Base-by-base conservation (phyloP, 495 filamentous ascomycete species). In the Cercophora sp. region DNA sequence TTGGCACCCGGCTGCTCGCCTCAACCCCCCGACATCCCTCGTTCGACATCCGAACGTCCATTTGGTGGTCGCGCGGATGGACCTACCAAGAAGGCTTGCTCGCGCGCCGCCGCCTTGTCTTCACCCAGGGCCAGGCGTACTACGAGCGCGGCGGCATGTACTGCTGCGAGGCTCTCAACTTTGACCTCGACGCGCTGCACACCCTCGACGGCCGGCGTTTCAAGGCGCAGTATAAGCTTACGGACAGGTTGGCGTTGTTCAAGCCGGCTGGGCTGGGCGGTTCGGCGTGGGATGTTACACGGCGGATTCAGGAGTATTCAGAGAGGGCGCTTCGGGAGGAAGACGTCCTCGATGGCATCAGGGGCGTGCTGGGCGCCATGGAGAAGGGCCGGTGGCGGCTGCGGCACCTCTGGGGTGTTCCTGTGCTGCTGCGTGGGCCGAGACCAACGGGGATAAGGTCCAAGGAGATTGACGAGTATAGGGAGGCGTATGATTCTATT, bases 31-130 rank as follows among this genome's bases (percentile, higher is more conserved):
- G 13, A 26, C 22, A 46, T 16, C 23, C 42, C 25, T n/a, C 22
- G 5, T 8, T 27, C 42, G 42, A 46, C 25, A 46, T 46, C 42
- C 42, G 8, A 26, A 8, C 4, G 25, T 46, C 42, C 13, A 16
- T 29, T 16, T 40, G 32, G 32, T 50, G 20, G 31, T 39, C 47
- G 47, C 47, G 47, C 31, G 47, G 47, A 0, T 53, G 51, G 51
- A 53, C 51, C 13, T 53, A 44, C 41, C 51, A 53, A 18, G 51
- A 53, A 46, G 29, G 26, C 41, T 15, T 53, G 25, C 39, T 53
- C 25, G 15, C 51, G 3, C 13, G n/a, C 19, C 51, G 51, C 40
- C 39, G 39, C 13, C 9, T 53, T 13, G 41, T 53, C 39, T 53
- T 53, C 29, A 43, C 39, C 16, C 20, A 31, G 8, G 18, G 29